phyloP scores from a whole-genome alignment of 345 rosid species.

The Dovyalis caffra region DNA sequence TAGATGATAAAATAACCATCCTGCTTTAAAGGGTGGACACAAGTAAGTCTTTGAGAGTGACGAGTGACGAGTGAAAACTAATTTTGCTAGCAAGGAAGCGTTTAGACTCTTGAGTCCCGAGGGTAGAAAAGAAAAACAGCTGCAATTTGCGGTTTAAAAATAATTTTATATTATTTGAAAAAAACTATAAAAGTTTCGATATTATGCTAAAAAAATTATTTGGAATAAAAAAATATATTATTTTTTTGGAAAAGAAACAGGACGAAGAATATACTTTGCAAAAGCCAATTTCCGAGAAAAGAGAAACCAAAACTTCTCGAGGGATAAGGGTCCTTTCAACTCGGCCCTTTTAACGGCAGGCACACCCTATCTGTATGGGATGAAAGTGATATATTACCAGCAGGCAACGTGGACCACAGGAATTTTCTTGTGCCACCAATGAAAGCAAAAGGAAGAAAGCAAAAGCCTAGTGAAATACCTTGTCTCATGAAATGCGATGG shows the following conservation, averaged over 20 bases:
- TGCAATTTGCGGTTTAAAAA: too few relatives aligned
- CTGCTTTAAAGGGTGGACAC: too few relatives aligned
- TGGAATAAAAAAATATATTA: too few relatives aligned
- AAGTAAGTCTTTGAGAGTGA: too few relatives aligned
- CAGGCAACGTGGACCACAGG: slow-evolving; percentile 8
- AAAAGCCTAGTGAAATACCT: slow-evolving; percentile 12
- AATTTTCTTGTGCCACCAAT: neutral
- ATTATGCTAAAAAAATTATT: too few relatives aligned
- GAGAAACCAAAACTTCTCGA: slow-evolving; percentile 8
- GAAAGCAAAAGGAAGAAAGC: slow-evolving; percentile 4
- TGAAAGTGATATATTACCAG: neutral
- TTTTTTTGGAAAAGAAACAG: too few relatives aligned
- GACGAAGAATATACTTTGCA: neutral
- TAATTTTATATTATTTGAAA: too few relatives aligned
- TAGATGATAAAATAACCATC: too few relatives aligned
- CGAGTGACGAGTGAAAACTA: too few relatives aligned
- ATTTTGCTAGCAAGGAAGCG: neutral
- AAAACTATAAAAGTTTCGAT: too few relatives aligned
- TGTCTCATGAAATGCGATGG: neutral
- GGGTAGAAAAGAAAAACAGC: neutral
- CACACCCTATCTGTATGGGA: neutral
- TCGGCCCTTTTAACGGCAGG: neutral
- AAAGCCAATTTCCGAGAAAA: neutral
- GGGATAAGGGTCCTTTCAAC: slow-evolving; percentile 16
- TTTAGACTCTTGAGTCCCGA: neutral